Percentiles rank a stretch among this genome's conserved stretches.
These are phyloP conservation scores for Phytophthora hybrid DNA, from an alignment of 352 stramenopile genomes.

Conservation along the genomic window DNA sequence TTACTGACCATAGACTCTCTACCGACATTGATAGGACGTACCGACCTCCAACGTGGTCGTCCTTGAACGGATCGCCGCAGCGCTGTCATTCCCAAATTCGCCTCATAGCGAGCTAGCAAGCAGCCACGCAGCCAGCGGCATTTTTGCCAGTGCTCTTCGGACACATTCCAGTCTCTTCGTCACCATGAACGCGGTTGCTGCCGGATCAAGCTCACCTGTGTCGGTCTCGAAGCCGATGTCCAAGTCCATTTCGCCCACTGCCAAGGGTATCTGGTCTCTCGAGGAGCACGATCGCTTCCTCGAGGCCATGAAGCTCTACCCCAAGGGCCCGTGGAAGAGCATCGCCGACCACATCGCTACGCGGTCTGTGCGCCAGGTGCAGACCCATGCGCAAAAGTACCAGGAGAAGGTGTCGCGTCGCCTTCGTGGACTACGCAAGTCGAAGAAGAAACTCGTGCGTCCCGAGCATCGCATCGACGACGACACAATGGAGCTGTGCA, in stretches of 20 bases:
- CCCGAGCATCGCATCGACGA: constrained; percentile 69
- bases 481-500: constrained; percentile 67
- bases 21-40: constrained; percentile 33
- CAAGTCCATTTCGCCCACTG: constrained; percentile 42
- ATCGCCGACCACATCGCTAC: constrained; percentile 79
- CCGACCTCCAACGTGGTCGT: constrained; percentile 29
- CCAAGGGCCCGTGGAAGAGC: constrained; percentile 76
- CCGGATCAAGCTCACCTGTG: constrained; percentile 35
- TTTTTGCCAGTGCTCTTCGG: constrained; percentile 1
- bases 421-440: constrained; percentile 71
- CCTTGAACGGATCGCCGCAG: constrained; percentile 18
- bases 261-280: constrained; percentile 68
- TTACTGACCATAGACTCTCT: constrained; percentile 37
- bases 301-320: constrained; percentile 69
- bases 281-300: constrained; percentile 83
- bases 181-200: constrained; percentile 38
- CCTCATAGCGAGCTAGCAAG: constrained; percentile 24
- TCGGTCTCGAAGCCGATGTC: constrained; percentile 23
- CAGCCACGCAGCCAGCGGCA: constrained; percentile 1
- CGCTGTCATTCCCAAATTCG: constrained; percentile 45
- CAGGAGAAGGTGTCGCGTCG: constrained; percentile 78
- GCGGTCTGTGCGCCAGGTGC: constrained; percentile 72
- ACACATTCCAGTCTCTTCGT: constrained; percentile 1
- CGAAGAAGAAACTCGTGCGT: constrained; percentile 73
- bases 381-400: constrained; percentile 86